Conservation (phyloP, 1,284 basidiomycete species). For the Phaffia rhodozyma region DNA sequence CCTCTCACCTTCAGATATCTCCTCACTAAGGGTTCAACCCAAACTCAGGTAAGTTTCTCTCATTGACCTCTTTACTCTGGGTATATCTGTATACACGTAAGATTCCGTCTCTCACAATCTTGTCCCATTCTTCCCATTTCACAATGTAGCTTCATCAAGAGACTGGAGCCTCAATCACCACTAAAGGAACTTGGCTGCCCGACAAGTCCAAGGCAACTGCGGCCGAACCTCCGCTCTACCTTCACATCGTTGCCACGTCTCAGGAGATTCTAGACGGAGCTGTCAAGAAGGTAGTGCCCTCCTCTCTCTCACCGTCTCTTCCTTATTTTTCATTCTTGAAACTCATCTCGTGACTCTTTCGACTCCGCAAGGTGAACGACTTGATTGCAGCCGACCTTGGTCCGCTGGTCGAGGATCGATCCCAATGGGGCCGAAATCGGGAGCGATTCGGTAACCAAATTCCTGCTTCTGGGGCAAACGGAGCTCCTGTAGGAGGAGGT, state of each 20-base stretch:
- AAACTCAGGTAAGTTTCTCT: background rate
- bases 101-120: constrained; percentile 1
- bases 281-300: constrained; percentile 44
- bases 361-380: constrained; percentile 49
- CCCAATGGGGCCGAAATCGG: constrained; percentile 34
- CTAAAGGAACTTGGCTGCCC: constrained; percentile 88
- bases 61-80: too few species aligned
- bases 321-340: background rate
- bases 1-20: constrained; percentile 45
- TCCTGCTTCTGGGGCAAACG: constrained; percentile 25
- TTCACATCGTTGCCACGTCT: constrained; percentile 78
- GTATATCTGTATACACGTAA: background rate
- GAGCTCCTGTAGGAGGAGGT: constrained; percentile 10
- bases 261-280: constrained; percentile 69
- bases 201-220: constrained; percentile 78
- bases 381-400: constrained; percentile 75
- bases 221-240: constrained; percentile 84
- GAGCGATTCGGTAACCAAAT: constrained; percentile 21
- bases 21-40: constrained; percentile 67
- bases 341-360: background rate
- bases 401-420: constrained; percentile 75
- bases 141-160: constrained; percentile 63
- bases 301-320: background rate
- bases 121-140: constrained; percentile 8
- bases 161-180: constrained; percentile 78